phyloP scores from a whole-genome alignment of 2,329 filamentous ascomycete species.

The Venturia oleaginea region DNA sequence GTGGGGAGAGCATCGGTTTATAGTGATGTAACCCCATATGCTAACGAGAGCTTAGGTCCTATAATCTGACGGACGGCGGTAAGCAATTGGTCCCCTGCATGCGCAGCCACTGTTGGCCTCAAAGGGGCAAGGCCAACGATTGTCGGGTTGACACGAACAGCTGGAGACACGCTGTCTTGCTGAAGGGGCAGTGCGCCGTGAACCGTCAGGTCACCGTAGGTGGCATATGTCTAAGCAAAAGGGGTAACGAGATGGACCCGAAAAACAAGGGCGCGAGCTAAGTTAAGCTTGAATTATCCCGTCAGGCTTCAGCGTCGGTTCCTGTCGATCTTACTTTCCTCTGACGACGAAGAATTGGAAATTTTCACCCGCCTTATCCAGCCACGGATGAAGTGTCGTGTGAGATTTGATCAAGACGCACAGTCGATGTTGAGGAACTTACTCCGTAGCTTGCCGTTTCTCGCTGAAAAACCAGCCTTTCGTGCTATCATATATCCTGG shows the following conservation, averaged over 20 bases:
- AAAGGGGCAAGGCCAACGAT: neutral
- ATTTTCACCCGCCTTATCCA: neutral
- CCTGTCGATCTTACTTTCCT: neutral
- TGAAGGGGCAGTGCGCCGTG: neutral
- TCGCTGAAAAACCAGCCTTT: neutral
- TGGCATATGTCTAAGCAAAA: neutral
- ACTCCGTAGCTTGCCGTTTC: neutral
- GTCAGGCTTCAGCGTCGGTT: neutral
- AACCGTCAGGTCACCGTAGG: neutral
- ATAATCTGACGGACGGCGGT: constrained; percentile 3
- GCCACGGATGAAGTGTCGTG: neutral
- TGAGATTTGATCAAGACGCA: neutral
- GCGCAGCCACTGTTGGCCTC: neutral
- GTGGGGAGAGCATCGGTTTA: constrained; percentile 2
- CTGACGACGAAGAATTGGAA: neutral
- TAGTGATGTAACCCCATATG: neutral
- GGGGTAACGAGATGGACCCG: neutral
- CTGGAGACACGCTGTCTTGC: neutral
- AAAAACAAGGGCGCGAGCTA: neutral
- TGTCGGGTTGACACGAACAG: neutral
- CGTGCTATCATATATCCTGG: neutral
- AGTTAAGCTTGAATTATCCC: neutral
- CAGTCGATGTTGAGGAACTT: neutral
- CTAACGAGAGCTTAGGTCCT: neutral
- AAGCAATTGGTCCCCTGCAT: neutral